Evolutionary conservation across 805 yeast species (phyloP), one percentile per base, ranked within the genome.

Genomic region (Saturnispora silvae): DNA sequence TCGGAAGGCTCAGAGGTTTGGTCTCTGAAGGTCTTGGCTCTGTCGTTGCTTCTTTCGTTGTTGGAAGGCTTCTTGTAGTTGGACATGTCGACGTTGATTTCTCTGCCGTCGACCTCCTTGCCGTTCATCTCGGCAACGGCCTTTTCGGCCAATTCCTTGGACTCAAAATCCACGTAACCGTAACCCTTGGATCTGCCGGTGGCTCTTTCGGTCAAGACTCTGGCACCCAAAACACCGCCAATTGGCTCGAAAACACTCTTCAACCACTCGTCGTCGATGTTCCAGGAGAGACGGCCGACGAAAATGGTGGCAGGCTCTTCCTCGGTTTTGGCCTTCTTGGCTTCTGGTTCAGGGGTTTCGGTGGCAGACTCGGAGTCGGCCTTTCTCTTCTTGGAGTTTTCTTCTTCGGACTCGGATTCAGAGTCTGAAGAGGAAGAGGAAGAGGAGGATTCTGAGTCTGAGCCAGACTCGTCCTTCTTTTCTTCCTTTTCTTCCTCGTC

Each of bases 271-370:
- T 87, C 96, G 56, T 92, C 98, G 54, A 92, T 74, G 63, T 77
- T 81, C 97, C 97, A 92, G 16, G 97, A 86, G 55, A 92, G 75
- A 68, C 97, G 80, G 54, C 98, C 98, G 47, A 87, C 97, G 54
- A 92, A 92, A 48, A 92, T 62, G 43, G 97, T 89, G 42, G 89
- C 82, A 51, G 86, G 80, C 63, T 80, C 94, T 48, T 63, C 61
- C 37, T 57, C 61, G 26, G 53, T 40, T 45, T 57, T 63, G 36
- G 61, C 54, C 60, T 73, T 75, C 68, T 79, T 81, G 42, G 65
- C 47, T 37, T 63, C 61, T 28, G 67, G 54, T 43, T 64, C 64
- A 42, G 63, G 58, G 18, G 42, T 34, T 35, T 31, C 46, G 28
- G 44, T 25, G 10, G 40, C 49, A 23, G 50, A 43, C 24, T 47